phyloP scores from a whole-genome alignment of 2,329 filamentous ascomycete genomes.

The Nigrospora osmanthi region DNA sequence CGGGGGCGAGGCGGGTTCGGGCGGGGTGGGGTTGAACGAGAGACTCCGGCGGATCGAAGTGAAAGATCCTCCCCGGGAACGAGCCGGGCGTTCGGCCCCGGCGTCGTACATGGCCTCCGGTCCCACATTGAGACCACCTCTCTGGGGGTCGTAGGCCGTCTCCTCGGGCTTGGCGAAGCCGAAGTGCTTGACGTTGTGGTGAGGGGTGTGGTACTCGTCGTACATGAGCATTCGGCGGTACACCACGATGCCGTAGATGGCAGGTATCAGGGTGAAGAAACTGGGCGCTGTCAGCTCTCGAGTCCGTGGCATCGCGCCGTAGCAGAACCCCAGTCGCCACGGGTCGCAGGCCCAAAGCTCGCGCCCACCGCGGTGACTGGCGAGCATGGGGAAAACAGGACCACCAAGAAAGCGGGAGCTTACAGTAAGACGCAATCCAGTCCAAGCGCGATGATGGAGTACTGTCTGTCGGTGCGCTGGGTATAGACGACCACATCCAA shows the following conservation, averaged over 20 bases:
- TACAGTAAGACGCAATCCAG: constrained; percentile 43
- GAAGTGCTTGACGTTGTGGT: constrained; percentile 39
- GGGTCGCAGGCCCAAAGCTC: too few relatives aligned
- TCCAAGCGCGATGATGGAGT: constrained; percentile 38
- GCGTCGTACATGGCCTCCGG: constrained; percentile 14
- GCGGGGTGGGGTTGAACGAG: constrained; percentile 10
- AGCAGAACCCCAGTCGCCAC: too few relatives aligned
- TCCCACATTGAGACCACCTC: constrained; percentile 8
- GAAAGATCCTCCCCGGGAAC: constrained; percentile 10
- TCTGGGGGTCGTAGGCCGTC: constrained; percentile 8
- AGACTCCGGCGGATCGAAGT: constrained; percentile 9
- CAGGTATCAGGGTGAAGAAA: constrained; percentile 31
- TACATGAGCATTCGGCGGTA: constrained; percentile 40
- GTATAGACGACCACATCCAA: constrained; percentile 46
- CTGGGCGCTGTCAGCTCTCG: constrained; percentile 17
- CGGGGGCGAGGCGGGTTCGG: constrained; percentile 6
- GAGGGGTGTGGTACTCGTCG: constrained; percentile 41
- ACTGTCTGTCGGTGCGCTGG: constrained; percentile 33
- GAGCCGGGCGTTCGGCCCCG: constrained; percentile 5
- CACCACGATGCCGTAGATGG: constrained; percentile 36
- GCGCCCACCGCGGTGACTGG: too few relatives aligned
- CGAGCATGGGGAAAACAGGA: background rate
- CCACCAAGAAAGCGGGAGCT: constrained; percentile 10
- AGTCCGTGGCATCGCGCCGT: background rate
- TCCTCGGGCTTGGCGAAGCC: constrained; percentile 28